Evolutionary conservation across 495 filamentous ascomycete genomes (phyloP), one percentile per base, ranked within the genome.

Genomic region (Trichoderma asperelloides): DNA sequence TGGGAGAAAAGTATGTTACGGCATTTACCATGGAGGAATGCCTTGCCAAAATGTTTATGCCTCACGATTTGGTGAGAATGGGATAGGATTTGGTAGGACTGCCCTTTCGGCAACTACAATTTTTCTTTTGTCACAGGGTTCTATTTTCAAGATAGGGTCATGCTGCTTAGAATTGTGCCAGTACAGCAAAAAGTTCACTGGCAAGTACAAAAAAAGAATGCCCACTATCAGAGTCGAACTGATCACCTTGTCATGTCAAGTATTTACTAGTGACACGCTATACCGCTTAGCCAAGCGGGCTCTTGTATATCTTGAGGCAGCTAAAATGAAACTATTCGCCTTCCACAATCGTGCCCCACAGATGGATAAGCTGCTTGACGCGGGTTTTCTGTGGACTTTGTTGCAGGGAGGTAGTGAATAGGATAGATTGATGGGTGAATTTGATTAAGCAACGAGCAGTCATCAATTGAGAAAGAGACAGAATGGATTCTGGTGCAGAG

Each of bases 261-360:
- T 28, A 30, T 13, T 28, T 60, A 60, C 55, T 60, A 60, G 55
- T 60, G 55, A 60, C 55, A 60, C 55, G 55, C 55, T 60, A 60
- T 60, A 60, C 55, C 55, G 55, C 55, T 60, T 60, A 60, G 55
- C 55, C 55, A 60, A 60, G 55, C 55, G 51, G 51, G 51, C 51
- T 60, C 3, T 21, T n/a, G 7, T n/a, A n/a, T n/a, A n/a, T n/a
- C n/a, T n/a, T 2, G 43, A 13, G 43, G 43, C 12, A 9, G 11
- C 43, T n/a, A 45, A 45, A 45, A 45, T 15, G 43, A 6, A 2
- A 33, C 30, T 33, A 33, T 33, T 33, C 30, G 30, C 30, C 30
- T 33, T 33, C 33, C 9, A n/a, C n/a, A n/a, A n/a, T n/a, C n/a
- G n/a, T n/a, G n/a, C n/a, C n/a, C n/a, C n/a, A n/a, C n/a, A n/a